Base-by-base conservation (phyloP, 2,329 filamentous ascomycete genomes). In the Talaromyces sp. region DNA sequence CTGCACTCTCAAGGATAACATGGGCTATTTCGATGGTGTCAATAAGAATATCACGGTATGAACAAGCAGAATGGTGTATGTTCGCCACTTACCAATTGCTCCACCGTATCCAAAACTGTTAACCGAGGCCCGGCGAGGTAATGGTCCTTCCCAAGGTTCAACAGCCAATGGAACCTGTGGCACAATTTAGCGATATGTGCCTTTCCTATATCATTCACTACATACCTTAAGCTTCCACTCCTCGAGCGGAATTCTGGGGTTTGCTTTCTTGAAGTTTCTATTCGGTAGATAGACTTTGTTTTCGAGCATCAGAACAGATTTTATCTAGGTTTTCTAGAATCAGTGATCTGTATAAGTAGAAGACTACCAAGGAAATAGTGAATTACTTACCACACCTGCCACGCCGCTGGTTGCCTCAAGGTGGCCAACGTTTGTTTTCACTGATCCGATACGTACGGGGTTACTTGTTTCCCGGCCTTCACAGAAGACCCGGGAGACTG, bases 381-480 rank as follows among this genome's bases (percentile, higher is more conserved):
- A 40, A 40, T 15, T 40, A 45, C 43, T 22, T 47, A 47, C 43
- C 1, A 85, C 25, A 0, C 74, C 74, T 0, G 75, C 74, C 0
- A 85, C 59, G 0, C 81, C 83, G 1, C 78, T 76, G 0, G 81
- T 79, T 0, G 75, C 78, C 68, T 84, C 83, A 0, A 71, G 69
- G 66, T 85, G 83, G 0, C 83, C 74, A 34, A 76, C 69, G 61
- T 74, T 74, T 0, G 71, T 71, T 53, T 74, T 75, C 0, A 76
- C 68, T 10, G 74, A 72, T 2, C 73, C 73, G 17, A 74, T 54
- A 3, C 27, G 27, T 65, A 22, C 70, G 53, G n/a, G 74, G 43
- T 25, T 47, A 25, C 27, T 34, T 17, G 53, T 15, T 25, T 38
- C n/a, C 13, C 10, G 15, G 11, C 19, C n/a, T 34, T 17, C 31